Evolutionary conservation across 495 filamentous ascomycete genomes (phyloP), one percentile per base, ranked within the genome.

Genomic region (Baudoinia panamericana): DNA sequence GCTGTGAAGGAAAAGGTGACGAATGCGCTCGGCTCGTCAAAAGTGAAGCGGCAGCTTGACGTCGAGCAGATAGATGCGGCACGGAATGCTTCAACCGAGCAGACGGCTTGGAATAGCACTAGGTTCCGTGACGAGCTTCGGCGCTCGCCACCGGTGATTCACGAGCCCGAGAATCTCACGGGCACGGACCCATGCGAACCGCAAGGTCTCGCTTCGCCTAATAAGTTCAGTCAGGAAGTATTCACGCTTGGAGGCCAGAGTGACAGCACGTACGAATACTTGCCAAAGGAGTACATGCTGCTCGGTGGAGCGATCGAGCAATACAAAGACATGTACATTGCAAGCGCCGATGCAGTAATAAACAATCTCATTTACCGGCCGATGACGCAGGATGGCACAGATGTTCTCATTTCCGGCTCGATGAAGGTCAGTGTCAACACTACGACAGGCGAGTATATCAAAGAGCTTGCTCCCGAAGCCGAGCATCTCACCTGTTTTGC

Each of bases 241-340:
- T 96, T 78, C 51, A 80, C 75, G 0, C 70, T 96, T 56, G 92
- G 85, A 30, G 85, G 79, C 39, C 74, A 76, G 59, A 79, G 86
- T 39, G 90, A 96, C 57, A 93, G 84, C 12, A 76, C 83, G 1
- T 96, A 95, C 57, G 90, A 97, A 56, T 97, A 97, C 57, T 69
- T 97, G 36, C 81, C 92, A 18, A 97, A 97, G 56, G 60, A 78
- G 56, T 79, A 68, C 53, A 46, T 79, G 5, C 72, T 97, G 18
- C 72, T 96, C 11, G 92, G 90, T 39, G 92, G 88, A 9, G 61
- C 76, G 19, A 78, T 76, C 39, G 69, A 77, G 3, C 83, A 92
- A 57, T 97, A 97, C 57, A 70, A 68, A 39, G 68, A 63, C 11
- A 79, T 96, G 78, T 92, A 95, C 56, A 68, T 78, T 37, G 76